phyloP scores from a whole-genome alignment of 257 asterid genomes.

The Salvia rosmarinus region DNA sequence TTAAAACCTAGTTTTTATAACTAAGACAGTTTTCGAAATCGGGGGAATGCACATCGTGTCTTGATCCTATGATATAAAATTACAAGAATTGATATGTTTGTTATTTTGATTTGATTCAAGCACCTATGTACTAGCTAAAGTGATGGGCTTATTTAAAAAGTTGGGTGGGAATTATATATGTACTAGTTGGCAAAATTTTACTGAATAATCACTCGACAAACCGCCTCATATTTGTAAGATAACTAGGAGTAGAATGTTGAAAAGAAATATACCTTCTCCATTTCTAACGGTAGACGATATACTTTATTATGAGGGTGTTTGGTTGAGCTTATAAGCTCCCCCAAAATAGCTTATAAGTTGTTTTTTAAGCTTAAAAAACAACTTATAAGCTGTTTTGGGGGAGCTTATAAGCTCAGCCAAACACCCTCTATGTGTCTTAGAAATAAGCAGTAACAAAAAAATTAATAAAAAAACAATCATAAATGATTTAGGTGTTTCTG shows the following conservation, averaged over 20 bases:
- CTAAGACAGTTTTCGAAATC: background rate
- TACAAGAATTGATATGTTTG: background rate
- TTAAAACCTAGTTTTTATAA: slow-evolving; percentile 5
- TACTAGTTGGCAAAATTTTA: slow-evolving; percentile 22
- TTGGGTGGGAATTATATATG: slow-evolving; percentile 30
- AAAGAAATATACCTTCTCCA: background rate
- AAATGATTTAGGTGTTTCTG: too few relatives aligned
- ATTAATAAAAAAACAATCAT: too few relatives aligned
- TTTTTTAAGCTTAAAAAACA: too few relatives aligned
- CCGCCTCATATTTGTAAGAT: background rate
- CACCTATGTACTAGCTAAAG: background rate
- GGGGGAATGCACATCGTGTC: slow-evolving; percentile 23
- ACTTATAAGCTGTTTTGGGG: too few relatives aligned
- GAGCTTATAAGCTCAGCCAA: too few relatives aligned
- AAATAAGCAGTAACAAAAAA: too few relatives aligned
- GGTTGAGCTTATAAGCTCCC: too few relatives aligned
- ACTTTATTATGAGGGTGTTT: too few relatives aligned
- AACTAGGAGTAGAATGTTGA: slow-evolving; percentile 6
- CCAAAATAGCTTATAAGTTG: too few relatives aligned
- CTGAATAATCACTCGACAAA: slow-evolving; percentile 21
- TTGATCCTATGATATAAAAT: slow-evolving; percentile 21
- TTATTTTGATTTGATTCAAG: background rate
- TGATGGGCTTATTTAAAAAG: slow-evolving; percentile 7
- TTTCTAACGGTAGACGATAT: too few relatives aligned
- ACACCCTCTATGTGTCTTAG: too few relatives aligned